Evolutionary conservation across 225 moss, liverwort and hornwort genomes (phyloP), one percentile per base, ranked within the genome.

Genomic region (Anthoceros angustus): DNA sequence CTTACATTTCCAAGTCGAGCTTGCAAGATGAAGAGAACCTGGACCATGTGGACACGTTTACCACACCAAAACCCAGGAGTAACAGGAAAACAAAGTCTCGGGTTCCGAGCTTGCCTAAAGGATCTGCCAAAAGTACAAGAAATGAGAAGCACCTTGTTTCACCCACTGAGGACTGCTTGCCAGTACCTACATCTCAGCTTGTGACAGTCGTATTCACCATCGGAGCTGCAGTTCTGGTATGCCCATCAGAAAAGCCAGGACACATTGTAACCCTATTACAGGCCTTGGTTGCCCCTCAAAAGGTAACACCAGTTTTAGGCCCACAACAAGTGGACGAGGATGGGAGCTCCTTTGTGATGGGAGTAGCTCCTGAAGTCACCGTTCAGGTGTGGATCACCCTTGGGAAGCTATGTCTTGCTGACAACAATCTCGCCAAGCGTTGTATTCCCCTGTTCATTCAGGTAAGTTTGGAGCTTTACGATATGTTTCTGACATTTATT

Each of bases 381-480:
- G 77, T 78, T 8, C 83, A 83, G 39, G 68, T 74, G 49, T 80
- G 77, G 77, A 73, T 83, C 49, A 75, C 83, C 64, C 77, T 83
- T 42, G 80, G 80, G 15, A 83, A 83, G 64, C 75, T 83, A 21
- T 80, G 83, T 67, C 77, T 83, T 18, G 80, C 80, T 64, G 83
- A 83, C 76, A 80, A 80, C 64, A 42, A 46, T 8, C 75, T 83
- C 32, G 83, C 83, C 10, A 83, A 80, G 71, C 77, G 80, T 8
- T 80, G 72, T 70, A 80, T 80, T 41, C 83, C 83, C 16, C 72
- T 83, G 15, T 80, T 83, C 65, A 74, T 74, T 41, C 83, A 80
- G 79, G 82, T 77, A 62, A 68, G 69, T 41, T 2, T 9, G 10
- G 10, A 69, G 42, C 10, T 42, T 24, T 7, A 20, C 60, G 24